Evolutionary conservation across 106 monocot species (phyloP).

Genomic region (Dioscorea alata): DNA sequence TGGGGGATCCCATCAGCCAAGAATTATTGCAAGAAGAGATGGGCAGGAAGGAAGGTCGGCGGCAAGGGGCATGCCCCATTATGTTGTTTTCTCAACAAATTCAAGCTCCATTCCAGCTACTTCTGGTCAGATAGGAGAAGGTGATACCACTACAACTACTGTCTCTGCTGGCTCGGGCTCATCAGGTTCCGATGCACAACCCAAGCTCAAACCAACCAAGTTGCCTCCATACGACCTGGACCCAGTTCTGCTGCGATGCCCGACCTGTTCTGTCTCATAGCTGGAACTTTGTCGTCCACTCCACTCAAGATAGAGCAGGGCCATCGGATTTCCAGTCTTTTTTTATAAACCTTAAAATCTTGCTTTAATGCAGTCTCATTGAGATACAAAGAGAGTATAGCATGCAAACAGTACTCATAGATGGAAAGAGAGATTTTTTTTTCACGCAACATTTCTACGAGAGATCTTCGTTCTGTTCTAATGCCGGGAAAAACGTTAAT

Average conservation of each 20-base stretch:
- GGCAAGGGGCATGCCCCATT: conserved; percentile 49
- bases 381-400: conserved; percentile 38
- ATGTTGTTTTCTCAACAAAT: conserved; percentile 53
- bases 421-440: conserved; percentile 37
- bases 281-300: conserved; percentile 38
- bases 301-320: conserved; percentile 48
- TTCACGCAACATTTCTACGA: conserved; percentile 21
- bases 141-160: conserved; percentile 18
- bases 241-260: conserved; percentile 4
- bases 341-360: conserved; percentile 78
- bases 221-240: conserved; percentile 4
- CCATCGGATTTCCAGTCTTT: conserved; percentile 80
- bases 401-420: conserved; percentile 29
- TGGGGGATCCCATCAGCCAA: conserved; percentile 77
- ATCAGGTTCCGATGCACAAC: conserved; percentile 8
- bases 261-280: conserved; percentile 19
- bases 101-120: conserved; percentile 26
- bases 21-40: conserved; percentile 35
- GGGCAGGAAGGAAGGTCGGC: conserved; percentile 42
- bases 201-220: conserved; percentile 18
- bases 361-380: conserved; percentile 69
- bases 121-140: conserved; percentile 30
- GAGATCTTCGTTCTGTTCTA: conserved; percentile 19
- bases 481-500: conserved; percentile 25
- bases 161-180: conserved; percentile 1